Conservation (phyloP, 1,284 basidiomycete species). For the Sanguinoderma infundibulare region DNA sequence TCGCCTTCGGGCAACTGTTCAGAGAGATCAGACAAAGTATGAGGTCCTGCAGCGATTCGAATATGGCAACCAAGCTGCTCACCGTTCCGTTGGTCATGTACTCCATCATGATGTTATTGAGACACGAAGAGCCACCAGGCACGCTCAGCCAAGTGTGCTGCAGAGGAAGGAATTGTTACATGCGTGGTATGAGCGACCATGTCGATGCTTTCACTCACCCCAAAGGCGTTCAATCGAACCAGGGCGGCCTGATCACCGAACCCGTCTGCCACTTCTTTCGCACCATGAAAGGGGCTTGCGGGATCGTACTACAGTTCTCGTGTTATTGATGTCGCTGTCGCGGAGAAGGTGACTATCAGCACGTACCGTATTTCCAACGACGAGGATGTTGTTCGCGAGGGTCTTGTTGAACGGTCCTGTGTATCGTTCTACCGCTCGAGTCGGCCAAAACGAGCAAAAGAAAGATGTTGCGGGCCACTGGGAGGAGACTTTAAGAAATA, state of each 20-base stretch:
- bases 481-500: slow-evolving; percentile 7
- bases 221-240: slow-evolving; percentile 27
- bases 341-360: background rate
- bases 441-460: slow-evolving; percentile 24
- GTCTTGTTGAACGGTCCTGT: slow-evolving; percentile 29
- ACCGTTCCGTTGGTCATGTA: too few species aligned
- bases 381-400: slow-evolving; percentile 25
- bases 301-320: slow-evolving; percentile 28
- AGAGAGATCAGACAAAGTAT: background rate
- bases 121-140: background rate
- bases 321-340: too few species aligned
- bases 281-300: slow-evolving; percentile 23
- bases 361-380: slow-evolving; percentile 27
- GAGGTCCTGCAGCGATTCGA: background rate
- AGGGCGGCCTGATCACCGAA: slow-evolving; percentile 24
- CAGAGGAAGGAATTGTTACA: background rate
- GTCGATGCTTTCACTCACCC: too few species aligned
- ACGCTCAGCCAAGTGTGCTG: slow-evolving; percentile 2
- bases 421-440: slow-evolving; percentile 30
- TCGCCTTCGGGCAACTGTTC: slow-evolving; percentile 4
- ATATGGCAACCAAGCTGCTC: background rate
- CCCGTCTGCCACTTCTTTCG: slow-evolving; percentile 19
- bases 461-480: slow-evolving; percentile 11
- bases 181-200: too few species aligned
- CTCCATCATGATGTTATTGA: background rate